phyloP scores from a whole-genome alignment of 2,329 filamentous ascomycete genomes.

The Phialocephala subalpina region DNA sequence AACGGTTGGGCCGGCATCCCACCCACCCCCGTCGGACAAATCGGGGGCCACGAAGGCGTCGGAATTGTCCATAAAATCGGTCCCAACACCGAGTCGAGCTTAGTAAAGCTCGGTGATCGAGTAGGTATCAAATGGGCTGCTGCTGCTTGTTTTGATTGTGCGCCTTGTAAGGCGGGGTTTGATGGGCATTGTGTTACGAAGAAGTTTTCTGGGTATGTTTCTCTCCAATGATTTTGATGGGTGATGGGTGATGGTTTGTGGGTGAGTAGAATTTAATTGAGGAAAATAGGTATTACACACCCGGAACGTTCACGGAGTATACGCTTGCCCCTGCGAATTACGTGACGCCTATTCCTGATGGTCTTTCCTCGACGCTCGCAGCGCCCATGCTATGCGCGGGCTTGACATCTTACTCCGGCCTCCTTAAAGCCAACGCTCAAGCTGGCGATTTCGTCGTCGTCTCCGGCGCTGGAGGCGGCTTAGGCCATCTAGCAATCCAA shows the following conservation, averaged over 20 bases:
- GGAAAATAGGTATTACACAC: conserved; percentile 66
- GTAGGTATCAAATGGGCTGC: conserved; percentile 68
- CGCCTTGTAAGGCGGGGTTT: conserved; percentile 19
- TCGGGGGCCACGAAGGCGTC: conserved; percentile 74
- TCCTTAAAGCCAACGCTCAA: conserved; percentile 63
- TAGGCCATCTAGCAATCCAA: conserved; percentile 67
- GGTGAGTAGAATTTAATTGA: no score
- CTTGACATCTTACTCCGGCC: conserved; percentile 68
- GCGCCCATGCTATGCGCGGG: conserved; percentile 73
- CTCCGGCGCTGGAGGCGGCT: conserved; percentile 63
- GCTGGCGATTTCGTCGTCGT: conserved; percentile 55
- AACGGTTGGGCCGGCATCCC: conserved; percentile 57
- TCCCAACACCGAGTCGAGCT: conserved; percentile 58
- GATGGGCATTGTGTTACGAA: conserved; percentile 25
- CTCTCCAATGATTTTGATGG: neutral
- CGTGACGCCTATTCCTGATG: conserved; percentile 72
- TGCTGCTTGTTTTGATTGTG: conserved; percentile 24
- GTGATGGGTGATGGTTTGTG: no score
- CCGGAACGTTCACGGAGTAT: conserved; percentile 76
- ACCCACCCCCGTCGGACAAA: conserved; percentile 65
- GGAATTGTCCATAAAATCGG: conserved; percentile 70
- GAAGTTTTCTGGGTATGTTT: conserved; percentile 19
- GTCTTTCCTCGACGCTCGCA: conserved; percentile 61
- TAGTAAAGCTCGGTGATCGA: conserved; percentile 67
- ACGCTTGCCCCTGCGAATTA: conserved; percentile 67